These are phyloP conservation scores for Jaltomata sinuosa DNA, from an alignment of 257 asterid genomes.

Conservation along the genomic window DNA sequence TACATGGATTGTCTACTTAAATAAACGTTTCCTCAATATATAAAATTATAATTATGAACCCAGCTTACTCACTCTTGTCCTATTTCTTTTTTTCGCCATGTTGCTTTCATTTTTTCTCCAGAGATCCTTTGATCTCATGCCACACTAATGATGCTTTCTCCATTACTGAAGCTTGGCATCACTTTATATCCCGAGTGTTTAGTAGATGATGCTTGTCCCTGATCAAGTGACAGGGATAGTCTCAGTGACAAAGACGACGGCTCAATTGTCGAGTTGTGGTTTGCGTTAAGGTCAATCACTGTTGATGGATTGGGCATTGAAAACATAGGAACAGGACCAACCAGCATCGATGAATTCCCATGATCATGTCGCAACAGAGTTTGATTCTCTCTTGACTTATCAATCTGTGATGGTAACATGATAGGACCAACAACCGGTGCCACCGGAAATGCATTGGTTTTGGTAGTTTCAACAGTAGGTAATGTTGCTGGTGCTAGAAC, in stretches of 20 bases:
- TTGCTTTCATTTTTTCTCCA: constrained; percentile 9
- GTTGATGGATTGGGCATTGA: constrained; percentile 22
- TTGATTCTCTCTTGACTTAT: constrained; percentile 22
- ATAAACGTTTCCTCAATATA: constrained; percentile 12
- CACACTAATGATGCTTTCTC: constrained; percentile 44
- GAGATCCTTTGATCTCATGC: constrained; percentile 19
- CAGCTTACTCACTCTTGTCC: constrained; percentile 2
- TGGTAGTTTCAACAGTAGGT: constrained; percentile 11
- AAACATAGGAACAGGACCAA: constrained; percentile 22
- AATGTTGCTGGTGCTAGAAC: constrained; percentile 11
- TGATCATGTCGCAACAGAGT: constrained; percentile 12
- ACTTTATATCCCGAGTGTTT: constrained; percentile 24
- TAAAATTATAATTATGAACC: constrained; percentile 4
- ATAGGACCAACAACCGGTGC: constrained; percentile 35
- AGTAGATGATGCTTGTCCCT: constrained; percentile 28
- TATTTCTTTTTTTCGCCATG: neutral
- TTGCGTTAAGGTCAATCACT: constrained; percentile 33
- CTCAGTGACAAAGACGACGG: constrained; percentile 44
- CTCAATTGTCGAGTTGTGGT: constrained; percentile 24
- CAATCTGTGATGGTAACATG: constrained; percentile 38
- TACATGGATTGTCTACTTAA: constrained; percentile 11
- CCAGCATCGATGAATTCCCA: constrained; percentile 17
- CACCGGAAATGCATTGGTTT: constrained; percentile 30
- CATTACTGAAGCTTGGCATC: constrained; percentile 28
- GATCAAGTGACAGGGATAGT: constrained; percentile 51